Conservation (phyloP, 2,329 filamentous ascomycete species). For the Colletotrichum spaethianum region DNA sequence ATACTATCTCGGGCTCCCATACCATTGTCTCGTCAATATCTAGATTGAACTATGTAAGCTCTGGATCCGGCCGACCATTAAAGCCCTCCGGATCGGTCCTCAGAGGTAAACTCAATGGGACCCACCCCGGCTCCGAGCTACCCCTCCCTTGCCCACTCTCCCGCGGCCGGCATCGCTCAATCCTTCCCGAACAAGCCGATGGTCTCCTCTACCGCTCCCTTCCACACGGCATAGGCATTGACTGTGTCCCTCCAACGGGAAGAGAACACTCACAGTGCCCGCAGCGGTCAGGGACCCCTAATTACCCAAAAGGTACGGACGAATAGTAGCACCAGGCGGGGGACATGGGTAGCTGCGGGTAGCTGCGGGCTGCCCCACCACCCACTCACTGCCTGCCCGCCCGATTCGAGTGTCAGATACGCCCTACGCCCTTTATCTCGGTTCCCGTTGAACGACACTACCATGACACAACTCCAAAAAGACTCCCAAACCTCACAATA, state of each 20-base stretch:
- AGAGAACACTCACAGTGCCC: neutral
- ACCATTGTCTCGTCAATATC: neutral
- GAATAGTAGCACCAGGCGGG: slow-evolving; percentile 36
- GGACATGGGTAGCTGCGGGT: slow-evolving; percentile 43
- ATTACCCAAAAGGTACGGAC: slow-evolving; percentile 34
- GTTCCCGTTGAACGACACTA: neutral
- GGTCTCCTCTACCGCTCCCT: neutral
- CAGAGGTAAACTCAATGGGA: neutral
- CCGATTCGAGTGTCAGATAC: slow-evolving; percentile 33
- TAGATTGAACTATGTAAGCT: neutral
- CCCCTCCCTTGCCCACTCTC: neutral
- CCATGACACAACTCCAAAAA: neutral
- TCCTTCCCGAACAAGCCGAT: slow-evolving; percentile 4
- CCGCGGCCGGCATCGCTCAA: slow-evolving; percentile 15
- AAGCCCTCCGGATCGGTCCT: neutral
- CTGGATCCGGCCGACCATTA: neutral
- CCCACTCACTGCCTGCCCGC: slow-evolving; percentile 5
- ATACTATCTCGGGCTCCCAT: neutral
- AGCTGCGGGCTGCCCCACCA: slow-evolving; percentile 40
- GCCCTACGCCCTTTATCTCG: slow-evolving; percentile 40
- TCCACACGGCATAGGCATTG: neutral
- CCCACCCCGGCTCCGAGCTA: slow-evolving; percentile 14
- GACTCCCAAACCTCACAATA: neutral
- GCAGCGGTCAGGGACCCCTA: slow-evolving; percentile 30
- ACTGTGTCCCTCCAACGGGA: neutral